phyloP scores from a whole-genome alignment of 129 eudicot species.

The Helichrysum umbraculigerum region DNA sequence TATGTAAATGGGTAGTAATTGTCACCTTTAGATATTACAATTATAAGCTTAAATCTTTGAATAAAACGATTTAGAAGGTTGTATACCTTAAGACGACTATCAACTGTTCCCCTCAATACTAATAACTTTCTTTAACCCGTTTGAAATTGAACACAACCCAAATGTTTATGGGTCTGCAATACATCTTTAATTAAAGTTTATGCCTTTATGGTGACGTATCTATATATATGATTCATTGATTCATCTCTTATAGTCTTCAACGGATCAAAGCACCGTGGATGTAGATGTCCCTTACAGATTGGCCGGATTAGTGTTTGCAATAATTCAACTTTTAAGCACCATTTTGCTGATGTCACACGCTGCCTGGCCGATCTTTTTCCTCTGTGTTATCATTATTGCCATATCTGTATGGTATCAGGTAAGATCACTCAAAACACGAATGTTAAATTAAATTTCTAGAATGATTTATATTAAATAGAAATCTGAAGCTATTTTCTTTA shows the following conservation, averaged over 20 bases:
- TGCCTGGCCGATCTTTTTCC: constrained; percentile 72
- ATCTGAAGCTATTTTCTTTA: background rate
- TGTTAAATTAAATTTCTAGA: background rate
- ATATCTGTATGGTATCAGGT: constrained; percentile 88
- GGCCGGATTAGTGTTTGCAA: constrained; percentile 86
- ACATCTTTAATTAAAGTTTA: background rate
- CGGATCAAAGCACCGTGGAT: constrained; percentile 90
- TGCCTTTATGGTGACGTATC: background rate
- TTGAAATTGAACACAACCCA: background rate
- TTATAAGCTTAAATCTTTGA: background rate
- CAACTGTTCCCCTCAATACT: background rate
- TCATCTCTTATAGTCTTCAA: constrained; percentile 61
- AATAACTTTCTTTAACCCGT: background rate
- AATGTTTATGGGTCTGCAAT: background rate
- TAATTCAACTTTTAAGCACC: constrained; percentile 66
- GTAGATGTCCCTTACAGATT: constrained; percentile 82
- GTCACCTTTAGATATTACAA: background rate
- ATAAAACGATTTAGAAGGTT: background rate
- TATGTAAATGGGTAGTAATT: too few relatives aligned
- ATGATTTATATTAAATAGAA: background rate
- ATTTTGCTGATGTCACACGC: constrained; percentile 70
- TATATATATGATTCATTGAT: background rate
- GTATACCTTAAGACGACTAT: background rate
- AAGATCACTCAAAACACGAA: background rate
- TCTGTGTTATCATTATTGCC: constrained; percentile 56